phyloP scores from a whole-genome alignment of 345 rosid genomes.

The Linum trigynum region DNA sequence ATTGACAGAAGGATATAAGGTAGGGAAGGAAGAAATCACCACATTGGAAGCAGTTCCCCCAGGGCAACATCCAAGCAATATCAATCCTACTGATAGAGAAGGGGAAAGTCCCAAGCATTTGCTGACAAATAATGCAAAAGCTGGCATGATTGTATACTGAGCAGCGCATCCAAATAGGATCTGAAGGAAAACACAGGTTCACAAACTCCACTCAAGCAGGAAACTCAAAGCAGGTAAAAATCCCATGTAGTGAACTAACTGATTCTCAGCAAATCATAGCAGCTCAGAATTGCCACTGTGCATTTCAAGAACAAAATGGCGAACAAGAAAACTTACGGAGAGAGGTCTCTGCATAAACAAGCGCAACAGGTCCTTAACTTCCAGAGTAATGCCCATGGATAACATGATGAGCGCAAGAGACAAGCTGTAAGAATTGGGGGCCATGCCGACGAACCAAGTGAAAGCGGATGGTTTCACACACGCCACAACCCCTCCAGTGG shows the following conservation, averaged over 20 bases:
- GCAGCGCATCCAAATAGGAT: slow-evolving; percentile 55
- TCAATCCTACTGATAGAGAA: slow-evolving; percentile 56
- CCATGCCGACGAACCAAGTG: slow-evolving; percentile 43
- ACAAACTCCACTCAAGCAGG: neutral
- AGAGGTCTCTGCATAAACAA: slow-evolving; percentile 45
- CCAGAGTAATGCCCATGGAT: slow-evolving; percentile 63
- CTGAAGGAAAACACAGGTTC: slow-evolving; percentile 22
- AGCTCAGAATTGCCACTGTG: neutral
- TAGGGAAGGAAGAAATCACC: slow-evolving; percentile 25
- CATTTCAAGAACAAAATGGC: neutral
- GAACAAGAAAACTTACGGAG: slow-evolving; percentile 32
- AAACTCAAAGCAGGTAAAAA: neutral
- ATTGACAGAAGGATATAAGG: neutral
- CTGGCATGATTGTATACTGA: slow-evolving; percentile 61
- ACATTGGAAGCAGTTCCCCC: slow-evolving; percentile 71
- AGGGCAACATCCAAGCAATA: slow-evolving; percentile 55
- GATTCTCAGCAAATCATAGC: neutral
- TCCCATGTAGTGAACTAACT: neutral
- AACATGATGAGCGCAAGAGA: slow-evolving; percentile 52
- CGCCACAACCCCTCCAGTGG: slow-evolving; percentile 41
- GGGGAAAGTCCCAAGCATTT: slow-evolving; percentile 49
- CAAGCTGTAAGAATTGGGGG: slow-evolving; percentile 45
- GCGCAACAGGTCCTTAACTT: slow-evolving; percentile 44
- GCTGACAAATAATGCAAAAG: slow-evolving; percentile 33
- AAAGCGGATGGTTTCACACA: slow-evolving; percentile 54